These are phyloP conservation scores for Hyphodiscus sp. DNA, from an alignment of 2,329 filamentous ascomycete genomes.

Conservation along the genomic window DNA sequence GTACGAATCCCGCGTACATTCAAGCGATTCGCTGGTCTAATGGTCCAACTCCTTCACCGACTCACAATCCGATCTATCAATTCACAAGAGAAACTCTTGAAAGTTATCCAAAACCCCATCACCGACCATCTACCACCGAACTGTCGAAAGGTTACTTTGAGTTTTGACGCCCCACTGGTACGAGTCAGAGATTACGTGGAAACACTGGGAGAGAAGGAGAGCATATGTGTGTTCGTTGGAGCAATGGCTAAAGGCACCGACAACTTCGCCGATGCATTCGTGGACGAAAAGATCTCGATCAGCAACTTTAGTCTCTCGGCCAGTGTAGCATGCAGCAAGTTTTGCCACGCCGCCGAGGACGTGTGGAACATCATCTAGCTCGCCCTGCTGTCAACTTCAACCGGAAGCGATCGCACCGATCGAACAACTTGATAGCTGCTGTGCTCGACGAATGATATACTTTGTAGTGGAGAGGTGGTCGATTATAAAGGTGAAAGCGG, in stretches of 20 bases:
- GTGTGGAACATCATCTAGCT: constrained; percentile 84
- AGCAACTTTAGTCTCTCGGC: constrained; percentile 97
- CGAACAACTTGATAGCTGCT: neutral
- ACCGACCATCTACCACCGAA: constrained; percentile 94
- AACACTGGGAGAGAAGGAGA: constrained; percentile 72
- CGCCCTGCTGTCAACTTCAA: constrained; percentile 7
- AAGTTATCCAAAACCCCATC: constrained; percentile 97
- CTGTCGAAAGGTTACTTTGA: constrained; percentile 95
- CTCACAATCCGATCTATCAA: constrained; percentile 94
- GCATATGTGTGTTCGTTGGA: constrained; percentile 94
- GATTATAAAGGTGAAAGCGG: constrained; percentile 33
- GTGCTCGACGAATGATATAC: neutral
- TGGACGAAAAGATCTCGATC: constrained; percentile 96
- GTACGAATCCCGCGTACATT: constrained; percentile 97
- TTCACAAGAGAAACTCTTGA: constrained; percentile 93
- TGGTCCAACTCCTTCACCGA: constrained; percentile 95
- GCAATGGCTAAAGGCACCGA: constrained; percentile 98
- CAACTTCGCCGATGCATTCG: constrained; percentile 88
- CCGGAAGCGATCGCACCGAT: constrained; percentile 7
- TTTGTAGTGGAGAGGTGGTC: constrained; percentile 17
- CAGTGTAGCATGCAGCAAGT: constrained; percentile 98
- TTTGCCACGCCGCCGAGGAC: constrained; percentile 97
- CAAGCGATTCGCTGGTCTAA: constrained; percentile 96
- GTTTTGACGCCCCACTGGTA: constrained; percentile 84
- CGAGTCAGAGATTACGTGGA: constrained; percentile 86